Conservation (phyloP, 2,329 filamentous ascomycete genomes). For the Alternaria panax region DNA sequence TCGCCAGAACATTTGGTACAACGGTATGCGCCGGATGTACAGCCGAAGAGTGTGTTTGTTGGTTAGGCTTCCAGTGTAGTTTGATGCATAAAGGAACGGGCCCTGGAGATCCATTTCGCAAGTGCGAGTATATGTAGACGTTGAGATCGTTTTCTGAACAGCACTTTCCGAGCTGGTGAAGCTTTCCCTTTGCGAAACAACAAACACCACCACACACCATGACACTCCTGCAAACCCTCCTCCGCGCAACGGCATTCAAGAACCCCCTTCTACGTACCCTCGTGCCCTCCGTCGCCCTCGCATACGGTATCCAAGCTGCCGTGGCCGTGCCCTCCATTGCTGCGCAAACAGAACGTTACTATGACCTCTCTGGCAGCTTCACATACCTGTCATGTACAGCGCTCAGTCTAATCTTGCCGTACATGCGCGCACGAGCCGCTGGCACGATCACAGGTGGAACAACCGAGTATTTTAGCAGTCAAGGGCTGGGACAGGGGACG, state of each 20-base stretch:
- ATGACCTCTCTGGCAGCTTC: constrained; percentile 71
- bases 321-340: constrained; percentile 69
- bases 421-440: constrained; percentile 62
- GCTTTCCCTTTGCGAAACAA: too few relatives aligned
- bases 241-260: constrained; percentile 67
- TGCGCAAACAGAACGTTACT: constrained; percentile 69
- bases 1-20: constrained; percentile 25
- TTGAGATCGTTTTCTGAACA: too few relatives aligned
- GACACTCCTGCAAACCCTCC: constrained; percentile 57
- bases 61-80: not conserved
- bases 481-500: constrained; percentile 33
- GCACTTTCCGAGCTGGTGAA: too few relatives aligned
- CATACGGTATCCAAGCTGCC: constrained; percentile 68
- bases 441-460: constrained; percentile 52
- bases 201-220: constrained; percentile 32
- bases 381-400: constrained; percentile 72
- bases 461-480: constrained; percentile 37
- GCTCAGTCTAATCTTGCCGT: constrained; percentile 67
- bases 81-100: not conserved
- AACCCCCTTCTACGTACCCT: constrained; percentile 69
- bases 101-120: not conserved
- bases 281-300: constrained; percentile 67
- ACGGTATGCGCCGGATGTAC: constrained; percentile 5
- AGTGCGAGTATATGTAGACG: not conserved
- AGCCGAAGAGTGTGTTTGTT: not conserved